Evolutionary conservation across 345 rosid species (phyloP), one percentile per base, ranked within the genome.

Genomic region (Syzygium oleosum): DNA sequence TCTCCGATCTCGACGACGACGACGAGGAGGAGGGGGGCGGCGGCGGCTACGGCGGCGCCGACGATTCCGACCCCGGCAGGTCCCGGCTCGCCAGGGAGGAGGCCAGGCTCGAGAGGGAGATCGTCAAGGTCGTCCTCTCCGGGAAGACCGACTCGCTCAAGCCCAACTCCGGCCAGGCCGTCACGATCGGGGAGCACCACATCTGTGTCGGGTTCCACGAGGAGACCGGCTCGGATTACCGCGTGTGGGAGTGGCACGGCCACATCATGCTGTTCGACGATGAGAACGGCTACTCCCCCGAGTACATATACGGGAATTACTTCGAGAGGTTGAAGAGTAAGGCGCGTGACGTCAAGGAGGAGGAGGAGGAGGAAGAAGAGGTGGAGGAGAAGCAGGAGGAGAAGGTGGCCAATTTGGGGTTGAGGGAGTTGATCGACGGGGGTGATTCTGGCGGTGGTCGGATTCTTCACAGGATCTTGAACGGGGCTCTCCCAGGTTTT

Each of bases 211-310:
- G 96, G 90, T 98, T 88, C 87, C 98, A 94, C 46, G 94, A 98
- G 88, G 99, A 98, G 53, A 90, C 90, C 43, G 98, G 92, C 8
- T 95, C 98, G 54, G 98, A 95, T 89, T 96, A 96, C 91, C 94
- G 99, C 87, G 98, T 96, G 11, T 98, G 99, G 99, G 99, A 98
- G 93, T 98, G 99, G 99, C 99, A 98, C 54, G 99, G 99, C 0
- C 99, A 98, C 88, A 96, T 98, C 51, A 93, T 98, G 99, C 84
- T 96, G 88, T 96, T 96, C 84, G 99, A 97, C 46, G 99, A 97
- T 84, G 98, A 95, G 87, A 91, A 94, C 73, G 99, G 98, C 54
- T 97, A 93, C 27, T 90, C 92, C 2, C 98, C 99, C 2, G 99
- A 97, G 95, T 98, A 97, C 89, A 96, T 98, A 17, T 98, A 98